A percentile compares a stretch with the other conserved stretches of the same genome.
Evolutionary conservation across 2,329 filamentous ascomycete species (phyloP).

Genomic region (Ustilaginoidea virens): DNA sequence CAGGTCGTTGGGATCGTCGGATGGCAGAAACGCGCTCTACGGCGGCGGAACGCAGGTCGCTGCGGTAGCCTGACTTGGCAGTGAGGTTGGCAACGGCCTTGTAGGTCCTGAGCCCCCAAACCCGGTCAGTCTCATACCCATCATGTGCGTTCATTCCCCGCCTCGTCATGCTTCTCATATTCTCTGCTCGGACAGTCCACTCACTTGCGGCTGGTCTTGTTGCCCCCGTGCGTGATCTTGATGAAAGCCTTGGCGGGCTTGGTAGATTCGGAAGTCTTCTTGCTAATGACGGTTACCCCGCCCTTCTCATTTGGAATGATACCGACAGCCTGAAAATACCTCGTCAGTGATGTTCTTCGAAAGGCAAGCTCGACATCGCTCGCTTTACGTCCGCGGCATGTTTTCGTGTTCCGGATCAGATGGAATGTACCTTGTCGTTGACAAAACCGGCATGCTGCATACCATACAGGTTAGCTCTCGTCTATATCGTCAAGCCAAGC

Average conservation of each 20-base stretch:
- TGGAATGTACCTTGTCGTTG: constrained; percentile 66
- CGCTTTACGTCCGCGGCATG: no score
- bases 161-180: no score
- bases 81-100: constrained; percentile 69
- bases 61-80: constrained; percentile 74
- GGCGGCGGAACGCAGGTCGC: constrained; percentile 61
- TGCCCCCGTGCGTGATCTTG: constrained; percentile 53
- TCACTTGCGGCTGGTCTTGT: constrained; percentile 60
- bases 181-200: constrained; percentile 6
- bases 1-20: constrained; percentile 60
- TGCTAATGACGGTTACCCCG: constrained; percentile 66
- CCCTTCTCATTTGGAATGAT: constrained; percentile 62
- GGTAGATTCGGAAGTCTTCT: constrained; percentile 60
- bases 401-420: constrained; percentile 1
- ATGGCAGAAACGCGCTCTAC: constrained; percentile 79
- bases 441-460: constrained; percentile 75
- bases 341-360: constrained; percentile 6
- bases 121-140: constrained; percentile 1
- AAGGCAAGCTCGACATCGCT: background rate
- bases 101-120: constrained; percentile 53
- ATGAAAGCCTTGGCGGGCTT: constrained; percentile 54
- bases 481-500: no score
- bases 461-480: constrained; percentile 20
- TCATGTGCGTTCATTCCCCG: background rate
- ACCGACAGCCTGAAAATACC: constrained; percentile 55